Base-by-base conservation (phyloP, 1,284 basidiomycete species). In the Omphalotus olearius region DNA sequence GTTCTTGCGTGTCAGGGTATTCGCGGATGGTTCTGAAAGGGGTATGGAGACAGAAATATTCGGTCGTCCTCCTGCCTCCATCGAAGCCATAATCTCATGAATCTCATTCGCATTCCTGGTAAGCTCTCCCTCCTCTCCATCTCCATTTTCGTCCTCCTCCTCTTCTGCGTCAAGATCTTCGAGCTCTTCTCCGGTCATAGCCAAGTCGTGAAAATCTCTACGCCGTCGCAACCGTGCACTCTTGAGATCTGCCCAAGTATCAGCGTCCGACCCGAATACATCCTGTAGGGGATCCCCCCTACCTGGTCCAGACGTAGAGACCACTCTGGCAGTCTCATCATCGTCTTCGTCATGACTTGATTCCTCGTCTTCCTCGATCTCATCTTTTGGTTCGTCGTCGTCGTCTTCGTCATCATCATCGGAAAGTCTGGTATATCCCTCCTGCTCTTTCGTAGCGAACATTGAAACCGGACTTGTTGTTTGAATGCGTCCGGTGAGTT, bases 201-300 rank as follows among this genome's bases (percentile, higher is more conserved):
- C 76, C 9, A 86, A 70, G 20, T 79, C 66, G 35, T 79, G 73
- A 43, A 79, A 64, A 56, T 79, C 72, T 39, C 62, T 60, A 61
- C 40, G 55, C 53, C 51, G 46, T 53, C 52, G 58, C 53, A 45
- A 60, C 55, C 64, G 62, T 39, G 52, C 64, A 42, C 60, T 64
- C 48, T 69, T 79, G 45, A 85, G 70, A 48, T 78, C 77, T 52
- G 71, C 70, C 83, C 83, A 85, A 3, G 77, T 75, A 57, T 83
- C 78, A 56, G 69, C 77, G 64, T 85, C 83, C 25, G 74, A 73
- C 44, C 82, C 82, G 63, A 73, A 74, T 4, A 74, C 65, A 51
- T 71, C 69, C n/a, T 58, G 65, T 37, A 72, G 57, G 36, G 63
- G 66, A 58, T 74, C 16, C 57, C 64, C 69, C 60, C 63, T 63